Percentiles rank a stretch among this genome's conserved stretches.
Conservation (phyloP, 1,284 basidiomycete genomes). For the Acaromyces ingoldii region DNA sequence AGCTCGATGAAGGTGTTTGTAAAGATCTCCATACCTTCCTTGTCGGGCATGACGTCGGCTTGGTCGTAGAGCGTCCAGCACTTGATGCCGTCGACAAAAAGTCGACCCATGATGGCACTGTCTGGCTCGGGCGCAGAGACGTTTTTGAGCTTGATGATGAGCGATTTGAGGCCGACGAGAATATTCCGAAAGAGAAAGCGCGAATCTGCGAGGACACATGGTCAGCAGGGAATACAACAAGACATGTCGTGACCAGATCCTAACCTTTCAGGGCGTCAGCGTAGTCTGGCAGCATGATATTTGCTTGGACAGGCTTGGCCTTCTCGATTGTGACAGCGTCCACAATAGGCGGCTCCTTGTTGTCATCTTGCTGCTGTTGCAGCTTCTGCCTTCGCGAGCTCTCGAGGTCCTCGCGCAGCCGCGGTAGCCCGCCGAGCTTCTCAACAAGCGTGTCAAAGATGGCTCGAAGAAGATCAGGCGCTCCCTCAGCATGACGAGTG, state of each 20-base stretch:
- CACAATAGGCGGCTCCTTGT: background rate
- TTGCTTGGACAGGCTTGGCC: slow-evolving; percentile 52
- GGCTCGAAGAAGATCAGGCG: slow-evolving; percentile 64
- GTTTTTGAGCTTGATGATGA: slow-evolving; percentile 72
- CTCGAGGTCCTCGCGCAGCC: slow-evolving; percentile 38
- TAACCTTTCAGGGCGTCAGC: slow-evolving; percentile 6
- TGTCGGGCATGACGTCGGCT: slow-evolving; percentile 66
- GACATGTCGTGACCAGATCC: background rate
- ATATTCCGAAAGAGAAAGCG: slow-evolving; percentile 82
- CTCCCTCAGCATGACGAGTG: slow-evolving; percentile 53
- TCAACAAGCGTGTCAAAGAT: slow-evolving; percentile 82
- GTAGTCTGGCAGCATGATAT: slow-evolving; percentile 52
- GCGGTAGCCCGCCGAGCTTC: slow-evolving; percentile 73
- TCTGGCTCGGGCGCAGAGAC: slow-evolving; percentile 74
- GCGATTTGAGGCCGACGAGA: slow-evolving; percentile 81
- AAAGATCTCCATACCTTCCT: slow-evolving; percentile 82
- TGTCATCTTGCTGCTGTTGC: background rate
- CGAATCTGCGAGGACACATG: slow-evolving; percentile 52
- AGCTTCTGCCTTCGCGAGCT: slow-evolving; percentile 16
- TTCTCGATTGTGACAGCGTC: slow-evolving; percentile 51
- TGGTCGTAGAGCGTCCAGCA: slow-evolving; percentile 82
- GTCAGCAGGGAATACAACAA: background rate
- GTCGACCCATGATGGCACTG: slow-evolving; percentile 76
- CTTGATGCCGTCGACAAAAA: slow-evolving; percentile 79
- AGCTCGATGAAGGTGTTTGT: slow-evolving; percentile 57